phyloP scores from a whole-genome alignment of 192 early-diverging fungal species.

The Pecoramyces ruminantium region DNA sequence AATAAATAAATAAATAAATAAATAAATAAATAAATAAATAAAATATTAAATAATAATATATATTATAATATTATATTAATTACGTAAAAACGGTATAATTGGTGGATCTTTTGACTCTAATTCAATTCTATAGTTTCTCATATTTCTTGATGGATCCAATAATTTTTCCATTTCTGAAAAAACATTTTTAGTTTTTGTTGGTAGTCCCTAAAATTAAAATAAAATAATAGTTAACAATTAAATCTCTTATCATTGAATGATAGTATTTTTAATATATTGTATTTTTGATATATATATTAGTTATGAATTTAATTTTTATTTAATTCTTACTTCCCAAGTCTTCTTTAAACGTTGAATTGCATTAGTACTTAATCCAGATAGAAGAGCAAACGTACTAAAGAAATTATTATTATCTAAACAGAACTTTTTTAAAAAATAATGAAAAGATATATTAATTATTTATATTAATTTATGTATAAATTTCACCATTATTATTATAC shows the following conservation, averaged over 20 bases:
- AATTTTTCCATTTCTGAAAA: slow-evolving; percentile 31
- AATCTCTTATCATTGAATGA: too few relatives aligned
- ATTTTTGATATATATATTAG: not conserved
- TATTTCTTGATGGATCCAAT: slow-evolving; percentile 35
- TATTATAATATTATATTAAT: not conserved
- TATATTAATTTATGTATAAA: too few relatives aligned
- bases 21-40: too few relatives aligned
- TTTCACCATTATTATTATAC: too few relatives aligned
- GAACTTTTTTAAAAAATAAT: slow-evolving; percentile 12
- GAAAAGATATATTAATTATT: too few relatives aligned
- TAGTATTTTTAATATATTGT: too few relatives aligned
- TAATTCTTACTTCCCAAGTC: slow-evolving; percentile 32
- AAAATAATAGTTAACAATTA: too few relatives aligned
- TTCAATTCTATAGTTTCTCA: slow-evolving; percentile 35
- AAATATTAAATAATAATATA: too few relatives aligned
- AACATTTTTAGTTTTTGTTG: slow-evolving; percentile 22
- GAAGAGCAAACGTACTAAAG: slow-evolving; percentile 34
- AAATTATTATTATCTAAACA: slow-evolving; percentile 40
- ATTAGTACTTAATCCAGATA: slow-evolving; percentile 26
- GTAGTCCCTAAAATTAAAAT: slow-evolving; percentile 17
- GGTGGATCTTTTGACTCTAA: slow-evolving; percentile 20
- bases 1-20: not conserved
- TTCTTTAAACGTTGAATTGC: slow-evolving; percentile 38
- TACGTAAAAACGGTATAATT: slow-evolving; percentile 46
- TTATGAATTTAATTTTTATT: not conserved